Base-by-base conservation (phyloP, 441 rosid species). In the Kokia cookei region DNA sequence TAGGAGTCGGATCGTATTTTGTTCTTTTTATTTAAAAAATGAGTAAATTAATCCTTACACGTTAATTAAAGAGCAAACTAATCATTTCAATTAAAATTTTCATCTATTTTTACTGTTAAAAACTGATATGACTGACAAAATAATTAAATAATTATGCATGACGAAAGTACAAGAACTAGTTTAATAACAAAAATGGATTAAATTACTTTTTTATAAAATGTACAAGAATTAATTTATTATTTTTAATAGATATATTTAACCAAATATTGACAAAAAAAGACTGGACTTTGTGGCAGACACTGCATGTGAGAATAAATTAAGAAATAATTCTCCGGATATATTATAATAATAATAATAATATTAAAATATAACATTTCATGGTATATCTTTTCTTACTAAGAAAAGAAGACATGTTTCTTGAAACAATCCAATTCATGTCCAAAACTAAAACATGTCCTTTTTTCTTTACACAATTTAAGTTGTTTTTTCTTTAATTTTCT, bases 91-190 rank as follows among this genome's bases (percentile, higher is more conserved):
- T 32, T 32, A 32, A 32, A 32, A 32, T 1, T 4, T 6, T 0
- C 0, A 6, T 35, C 1, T 5, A 35, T 6, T 35, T 35, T 35
- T 35, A 35, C 0, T 0, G 2, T 35, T 35, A 35, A 35, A 35
- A 35, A 35, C 8, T 35, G 1, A 0, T 0, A 35, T 35, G 8
- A 0, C 0, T 35, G 8, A 35, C 0, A 0, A 35, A 35, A 35
- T 37, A 37, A 6, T 2, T 0, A 37, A 37, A 7, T 3, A 37
- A 37, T 0, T 6, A 37, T 0, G 6, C 0, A 35, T 35, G 6
- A 6, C 7, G 2, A 5, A 1, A 2, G 0, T 35, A 6, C 8
- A 6, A 6, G 0, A 35, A 37, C 0, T 37, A 37, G 8, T 37
- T 35, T 37, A 37, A 37, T 35, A 35, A 0, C 5, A 35, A 0